Percentiles rank a stretch among this genome's conserved stretches.
phyloP scores from a whole-genome alignment of 768 basidiomycete genomes.

The Panellus pusillus region DNA sequence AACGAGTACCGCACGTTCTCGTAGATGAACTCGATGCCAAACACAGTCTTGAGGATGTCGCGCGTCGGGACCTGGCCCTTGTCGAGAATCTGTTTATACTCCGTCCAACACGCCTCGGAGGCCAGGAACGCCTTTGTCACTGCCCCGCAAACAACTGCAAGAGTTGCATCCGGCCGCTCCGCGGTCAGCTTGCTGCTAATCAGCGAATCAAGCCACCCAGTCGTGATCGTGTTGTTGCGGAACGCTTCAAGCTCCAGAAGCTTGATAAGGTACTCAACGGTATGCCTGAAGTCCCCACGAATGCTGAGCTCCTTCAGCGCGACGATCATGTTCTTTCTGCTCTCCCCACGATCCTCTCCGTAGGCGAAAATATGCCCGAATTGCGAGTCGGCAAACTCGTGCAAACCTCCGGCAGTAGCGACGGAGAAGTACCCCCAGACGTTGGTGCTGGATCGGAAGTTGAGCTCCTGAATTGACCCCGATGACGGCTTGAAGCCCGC shows the following conservation, averaged over 20 bases:
- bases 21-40: constrained; percentile 96
- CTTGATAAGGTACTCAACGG: constrained; percentile 99
- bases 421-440: constrained; percentile 99
- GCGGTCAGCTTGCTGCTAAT: constrained; percentile 98
- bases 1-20: constrained; percentile 95
- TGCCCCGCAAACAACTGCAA: constrained; percentile 95
- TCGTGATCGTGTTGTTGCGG: constrained; percentile 96
- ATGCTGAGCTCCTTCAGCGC: constrained; percentile 98
- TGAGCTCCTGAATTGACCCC: constrained; percentile 95
- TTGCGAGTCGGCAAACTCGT: constrained; percentile 99
- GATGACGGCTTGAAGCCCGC: constrained; percentile 99
- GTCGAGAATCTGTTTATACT: constrained; percentile 94
- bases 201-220: constrained; percentile 96
- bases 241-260: constrained; percentile 94
- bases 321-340: constrained; percentile 99
- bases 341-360: constrained; percentile 92
- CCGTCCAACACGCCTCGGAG: constrained; percentile 84
- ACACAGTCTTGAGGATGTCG: constrained; percentile 94
- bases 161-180: constrained; percentile 88
- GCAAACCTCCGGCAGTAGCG: constrained; percentile 89
- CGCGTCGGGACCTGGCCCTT: constrained; percentile 97
- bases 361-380: constrained; percentile 99
- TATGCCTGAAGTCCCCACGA: constrained; percentile 97
- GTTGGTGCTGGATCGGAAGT: constrained; percentile 98
- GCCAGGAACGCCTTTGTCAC: constrained; percentile 93